Evolutionary conservation across 2,329 filamentous ascomycete genomes (phyloP).

Genomic region (Cladorrhinum sp.): DNA sequence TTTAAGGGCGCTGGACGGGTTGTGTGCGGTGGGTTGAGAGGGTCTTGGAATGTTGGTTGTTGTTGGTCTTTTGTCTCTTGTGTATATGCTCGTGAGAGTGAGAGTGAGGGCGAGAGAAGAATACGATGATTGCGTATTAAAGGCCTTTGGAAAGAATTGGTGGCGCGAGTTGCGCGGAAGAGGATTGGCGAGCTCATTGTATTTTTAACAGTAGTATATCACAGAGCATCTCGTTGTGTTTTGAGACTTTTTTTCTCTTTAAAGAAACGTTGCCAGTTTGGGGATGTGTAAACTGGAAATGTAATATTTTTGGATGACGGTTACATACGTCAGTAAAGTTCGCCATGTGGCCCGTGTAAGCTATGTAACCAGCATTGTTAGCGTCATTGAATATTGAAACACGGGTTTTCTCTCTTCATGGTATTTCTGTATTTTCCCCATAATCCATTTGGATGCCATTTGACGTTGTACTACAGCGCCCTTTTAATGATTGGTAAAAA

Average conservation of each 20-base stretch:
- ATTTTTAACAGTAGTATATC: neutral
- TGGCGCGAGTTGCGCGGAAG: neutral
- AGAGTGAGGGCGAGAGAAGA: neutral
- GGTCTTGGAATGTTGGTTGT: constrained; percentile 8
- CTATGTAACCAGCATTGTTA: neutral
- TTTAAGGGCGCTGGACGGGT: constrained; percentile 70
- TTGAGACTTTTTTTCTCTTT: too few relatives aligned
- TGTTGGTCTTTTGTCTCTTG: neutral
- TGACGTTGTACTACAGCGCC: neutral
- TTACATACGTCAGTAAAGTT: neutral
- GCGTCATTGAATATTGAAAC: neutral
- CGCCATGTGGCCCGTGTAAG: neutral
- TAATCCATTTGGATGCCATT: neutral
- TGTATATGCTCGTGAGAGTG: constrained; percentile 1
- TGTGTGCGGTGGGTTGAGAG: constrained; percentile 64
- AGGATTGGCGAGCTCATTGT: neutral
- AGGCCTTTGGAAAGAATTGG: neutral
- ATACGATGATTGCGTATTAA: neutral
- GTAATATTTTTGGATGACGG: neutral
- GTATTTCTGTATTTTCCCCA: neutral
- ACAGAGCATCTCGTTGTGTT: neutral
- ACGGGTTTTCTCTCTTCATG: neutral
- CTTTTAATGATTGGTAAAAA: neutral
- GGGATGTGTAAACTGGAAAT: neutral
- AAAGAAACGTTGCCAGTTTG: neutral